These are phyloP conservation scores for Hyaloscypha bicolor DNA, from an alignment of 495 filamentous ascomycete species.

Conservation along the genomic window DNA sequence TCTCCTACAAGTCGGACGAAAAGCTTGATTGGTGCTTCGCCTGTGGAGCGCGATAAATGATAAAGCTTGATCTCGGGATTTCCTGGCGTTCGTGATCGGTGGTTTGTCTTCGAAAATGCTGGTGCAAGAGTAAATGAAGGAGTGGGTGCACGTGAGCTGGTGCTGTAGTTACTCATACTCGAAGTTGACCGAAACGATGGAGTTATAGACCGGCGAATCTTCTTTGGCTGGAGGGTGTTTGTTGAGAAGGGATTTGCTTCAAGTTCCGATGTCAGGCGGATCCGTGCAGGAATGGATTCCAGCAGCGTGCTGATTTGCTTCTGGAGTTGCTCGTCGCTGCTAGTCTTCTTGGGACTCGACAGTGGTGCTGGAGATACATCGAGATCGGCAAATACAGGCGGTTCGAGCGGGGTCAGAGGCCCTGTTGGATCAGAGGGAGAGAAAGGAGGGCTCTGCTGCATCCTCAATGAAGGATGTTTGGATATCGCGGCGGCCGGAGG, in stretches of 20 bases:
- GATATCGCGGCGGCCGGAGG: constrained; percentile 32
- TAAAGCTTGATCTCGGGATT: constrained; percentile 83
- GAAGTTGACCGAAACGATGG: constrained; percentile 45
- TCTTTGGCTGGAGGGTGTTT: constrained; percentile 27
- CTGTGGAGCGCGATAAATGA: constrained; percentile 82
- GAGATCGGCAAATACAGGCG: constrained; percentile 25
- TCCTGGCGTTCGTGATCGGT: constrained; percentile 45
- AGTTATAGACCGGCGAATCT: constrained; percentile 37
- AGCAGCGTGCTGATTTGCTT: constrained; percentile 85
- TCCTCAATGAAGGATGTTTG: neutral
- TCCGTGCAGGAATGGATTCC: constrained; percentile 74
- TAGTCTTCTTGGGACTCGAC: constrained; percentile 36
- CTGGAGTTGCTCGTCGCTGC: constrained; percentile 70
- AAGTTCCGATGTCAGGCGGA: constrained; percentile 67
- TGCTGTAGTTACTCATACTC: constrained; percentile 29
- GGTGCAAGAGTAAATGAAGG: constrained; percentile 74
- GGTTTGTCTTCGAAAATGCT: constrained; percentile 44
- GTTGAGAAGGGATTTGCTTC: constrained; percentile 23
- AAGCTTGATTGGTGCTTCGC: constrained; percentile 85
- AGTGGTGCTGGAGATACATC: constrained; percentile 29
- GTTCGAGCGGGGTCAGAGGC: constrained; percentile 20
- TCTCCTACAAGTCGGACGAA: constrained; percentile 92
- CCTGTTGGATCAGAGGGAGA: neutral
- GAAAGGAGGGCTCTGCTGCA: constrained; percentile 16
- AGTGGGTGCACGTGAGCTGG: constrained; percentile 54